phyloP scores from a whole-genome alignment of 78 protist genomes.

The Anaeramoeba ignava region DNA sequence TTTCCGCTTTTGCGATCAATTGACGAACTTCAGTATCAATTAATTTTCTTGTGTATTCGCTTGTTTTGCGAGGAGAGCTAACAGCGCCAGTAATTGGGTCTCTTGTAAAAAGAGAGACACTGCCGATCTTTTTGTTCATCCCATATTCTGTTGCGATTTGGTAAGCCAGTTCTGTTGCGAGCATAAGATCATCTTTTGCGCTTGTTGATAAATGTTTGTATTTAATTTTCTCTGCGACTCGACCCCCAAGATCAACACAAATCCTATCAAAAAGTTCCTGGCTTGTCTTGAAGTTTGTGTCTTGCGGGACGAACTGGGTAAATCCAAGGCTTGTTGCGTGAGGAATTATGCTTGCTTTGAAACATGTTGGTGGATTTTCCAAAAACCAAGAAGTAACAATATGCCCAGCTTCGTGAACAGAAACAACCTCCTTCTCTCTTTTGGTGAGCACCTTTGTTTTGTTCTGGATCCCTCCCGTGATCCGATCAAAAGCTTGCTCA shows the following conservation, averaged over 20 bases:
- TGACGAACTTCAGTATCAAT: too few species aligned
- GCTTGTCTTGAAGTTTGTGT: slow-evolving; percentile 50
- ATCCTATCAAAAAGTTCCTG: slow-evolving; percentile 57
- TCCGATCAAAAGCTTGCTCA: slow-evolving; percentile 87
- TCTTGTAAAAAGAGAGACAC: too few species aligned
- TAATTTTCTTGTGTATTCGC: too few species aligned
- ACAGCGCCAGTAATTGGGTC: too few species aligned
- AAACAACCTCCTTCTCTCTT: slow-evolving; percentile 61
- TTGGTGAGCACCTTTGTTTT: slow-evolving; percentile 29
- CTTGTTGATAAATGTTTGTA: slow-evolving; percentile 71
- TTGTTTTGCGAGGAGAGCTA: too few species aligned
- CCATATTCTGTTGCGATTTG: slow-evolving; percentile 53
- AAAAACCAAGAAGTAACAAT: slow-evolving; percentile 90
- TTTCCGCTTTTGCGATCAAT: too few species aligned
- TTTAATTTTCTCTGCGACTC: slow-evolving; percentile 57
- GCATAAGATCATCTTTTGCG: slow-evolving; percentile 74
- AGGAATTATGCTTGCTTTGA: slow-evolving; percentile 92
- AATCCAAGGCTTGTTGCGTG: slow-evolving; percentile 84
- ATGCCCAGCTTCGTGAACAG: slow-evolving; percentile 98
- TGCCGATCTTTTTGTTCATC: slow-evolving; percentile 61
- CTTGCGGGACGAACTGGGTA: slow-evolving; percentile 88
- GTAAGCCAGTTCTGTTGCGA: slow-evolving; percentile 72
- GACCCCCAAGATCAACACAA: slow-evolving; percentile 80
- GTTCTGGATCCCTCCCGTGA: slow-evolving; percentile 69
- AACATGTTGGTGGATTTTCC: slow-evolving; percentile 77